Conservation (phyloP, 2,329 filamentous ascomycete species). For the Ceratocystis cubensis region DNA sequence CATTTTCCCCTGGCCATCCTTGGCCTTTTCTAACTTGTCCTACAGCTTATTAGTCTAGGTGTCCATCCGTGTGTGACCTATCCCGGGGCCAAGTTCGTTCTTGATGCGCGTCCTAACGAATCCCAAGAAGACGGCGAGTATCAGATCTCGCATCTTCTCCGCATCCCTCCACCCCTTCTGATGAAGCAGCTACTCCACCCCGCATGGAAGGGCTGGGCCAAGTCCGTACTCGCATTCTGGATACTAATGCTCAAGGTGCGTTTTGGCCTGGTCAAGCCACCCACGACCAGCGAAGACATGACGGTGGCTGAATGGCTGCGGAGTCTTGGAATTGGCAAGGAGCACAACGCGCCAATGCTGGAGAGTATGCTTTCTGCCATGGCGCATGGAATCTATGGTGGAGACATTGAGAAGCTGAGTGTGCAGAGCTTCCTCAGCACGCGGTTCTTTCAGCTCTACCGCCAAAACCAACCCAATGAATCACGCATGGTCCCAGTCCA, state of each 20-base stretch:
- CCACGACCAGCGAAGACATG: slow-evolving; percentile 28
- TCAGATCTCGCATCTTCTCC: slow-evolving; percentile 43
- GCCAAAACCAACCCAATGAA: slow-evolving; percentile 19
- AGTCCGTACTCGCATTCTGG: slow-evolving; percentile 18
- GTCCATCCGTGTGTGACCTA: slow-evolving; percentile 16
- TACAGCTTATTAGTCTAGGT: slow-evolving; percentile 17
- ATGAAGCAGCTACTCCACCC: slow-evolving; percentile 17
- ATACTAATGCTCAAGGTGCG: slow-evolving; percentile 17
- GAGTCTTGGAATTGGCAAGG: slow-evolving; percentile 21
- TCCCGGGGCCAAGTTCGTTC: slow-evolving; percentile 18
- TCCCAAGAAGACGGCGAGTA: not conserved
- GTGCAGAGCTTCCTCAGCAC: slow-evolving; percentile 44
- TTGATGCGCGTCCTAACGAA: slow-evolving; percentile 1
- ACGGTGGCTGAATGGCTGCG: slow-evolving; percentile 31
- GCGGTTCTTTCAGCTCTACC: slow-evolving; percentile 30
- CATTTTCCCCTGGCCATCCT: not conserved
- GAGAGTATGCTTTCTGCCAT: slow-evolving; percentile 64
- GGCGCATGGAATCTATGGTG: slow-evolving; percentile 84
- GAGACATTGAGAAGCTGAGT: slow-evolving; percentile 72
- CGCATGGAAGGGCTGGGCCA: slow-evolving; percentile 20
- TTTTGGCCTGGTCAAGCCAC: slow-evolving; percentile 24
- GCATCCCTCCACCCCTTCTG: slow-evolving; percentile 26
- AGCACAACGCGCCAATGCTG: slow-evolving; percentile 33
- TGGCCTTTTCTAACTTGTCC: not conserved
- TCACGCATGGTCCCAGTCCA: slow-evolving; percentile 25